Evolutionary conservation across 352 stramenopile species (phyloP).

Genomic region (Globisporangium middletonii): DNA sequence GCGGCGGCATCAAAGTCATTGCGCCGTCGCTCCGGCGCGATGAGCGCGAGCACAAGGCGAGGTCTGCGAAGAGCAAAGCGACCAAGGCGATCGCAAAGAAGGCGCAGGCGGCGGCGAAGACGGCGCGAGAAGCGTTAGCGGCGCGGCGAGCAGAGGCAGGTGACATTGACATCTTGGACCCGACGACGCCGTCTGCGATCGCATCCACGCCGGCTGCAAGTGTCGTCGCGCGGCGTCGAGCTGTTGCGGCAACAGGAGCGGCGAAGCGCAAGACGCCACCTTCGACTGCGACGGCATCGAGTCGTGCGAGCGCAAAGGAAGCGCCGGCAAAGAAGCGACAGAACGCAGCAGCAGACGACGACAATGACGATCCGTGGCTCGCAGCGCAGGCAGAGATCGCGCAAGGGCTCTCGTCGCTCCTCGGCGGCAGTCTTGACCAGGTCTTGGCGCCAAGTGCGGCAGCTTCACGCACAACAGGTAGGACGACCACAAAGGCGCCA

Average conservation of each 20-base stretch:
- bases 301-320: not conserved
- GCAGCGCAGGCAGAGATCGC: constrained; percentile 6
- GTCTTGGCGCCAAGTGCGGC: not conserved
- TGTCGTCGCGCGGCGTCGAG: not conserved
- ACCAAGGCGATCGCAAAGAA: too few species aligned
- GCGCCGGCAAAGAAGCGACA: not conserved
- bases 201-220: not conserved
- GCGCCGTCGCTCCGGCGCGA: not conserved
- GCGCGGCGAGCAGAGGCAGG: too few species aligned
- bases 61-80: too few species aligned
- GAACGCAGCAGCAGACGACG: not conserved
- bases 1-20: not conserved
- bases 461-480: too few species aligned
- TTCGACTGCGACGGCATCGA: too few species aligned
- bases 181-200: not conserved
- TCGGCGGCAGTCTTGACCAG: not conserved
- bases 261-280: constrained; percentile 3
- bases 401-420: not conserved
- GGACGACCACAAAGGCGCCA: too few species aligned
- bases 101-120: too few species aligned
- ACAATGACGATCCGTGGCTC: constrained; percentile 5
- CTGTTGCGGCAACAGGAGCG: not conserved
- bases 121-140: too few species aligned
- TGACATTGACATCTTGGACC: too few species aligned
- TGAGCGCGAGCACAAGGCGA: not conserved